A percentile compares a stretch with the other conserved stretches of the same genome.
These are phyloP conservation scores for Setomelanomma holmii DNA, from an alignment of 2,329 filamentous ascomycete species.

Conservation along the genomic window DNA sequence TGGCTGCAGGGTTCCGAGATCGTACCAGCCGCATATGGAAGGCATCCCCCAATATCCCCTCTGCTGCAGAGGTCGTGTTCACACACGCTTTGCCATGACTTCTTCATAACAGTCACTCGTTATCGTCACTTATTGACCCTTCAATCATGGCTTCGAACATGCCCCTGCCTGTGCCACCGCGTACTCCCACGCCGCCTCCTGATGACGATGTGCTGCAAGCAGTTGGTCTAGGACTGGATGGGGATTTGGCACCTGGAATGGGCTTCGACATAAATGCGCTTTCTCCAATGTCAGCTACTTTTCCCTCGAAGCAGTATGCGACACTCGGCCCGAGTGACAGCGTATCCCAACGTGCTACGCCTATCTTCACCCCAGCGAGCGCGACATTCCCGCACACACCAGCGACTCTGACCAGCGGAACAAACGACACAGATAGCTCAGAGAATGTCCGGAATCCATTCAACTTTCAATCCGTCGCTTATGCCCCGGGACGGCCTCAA, in stretches of 20 bases:
- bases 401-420: constrained; percentile 35
- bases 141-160: constrained; percentile 65
- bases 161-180: constrained; percentile 66
- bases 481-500: constrained; percentile 66
- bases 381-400: constrained; percentile 44
- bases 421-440: constrained; percentile 39
- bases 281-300: constrained; percentile 50
- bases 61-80: constrained; percentile 24
- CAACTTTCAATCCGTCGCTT: constrained; percentile 81
- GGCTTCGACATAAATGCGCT: constrained; percentile 44
- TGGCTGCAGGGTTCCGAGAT: constrained; percentile 24
- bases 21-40: constrained; percentile 28
- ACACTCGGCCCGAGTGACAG: constrained; percentile 44
- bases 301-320: constrained; percentile 45
- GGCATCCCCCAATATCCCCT: constrained; percentile 30
- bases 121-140: constrained; percentile 23
- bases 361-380: constrained; percentile 43
- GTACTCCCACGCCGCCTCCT: constrained; percentile 70
- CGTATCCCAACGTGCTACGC: constrained; percentile 42
- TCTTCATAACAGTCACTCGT: constrained; percentile 23
- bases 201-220: constrained; percentile 54
- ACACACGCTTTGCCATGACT: constrained; percentile 16
- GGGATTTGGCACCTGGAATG: constrained; percentile 33
- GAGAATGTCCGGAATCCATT: constrained; percentile 71
- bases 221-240: constrained; percentile 44